Evolutionary conservation across 179 eudicot genomes (phyloP).

Genomic region (Drosera spatulata): DNA sequence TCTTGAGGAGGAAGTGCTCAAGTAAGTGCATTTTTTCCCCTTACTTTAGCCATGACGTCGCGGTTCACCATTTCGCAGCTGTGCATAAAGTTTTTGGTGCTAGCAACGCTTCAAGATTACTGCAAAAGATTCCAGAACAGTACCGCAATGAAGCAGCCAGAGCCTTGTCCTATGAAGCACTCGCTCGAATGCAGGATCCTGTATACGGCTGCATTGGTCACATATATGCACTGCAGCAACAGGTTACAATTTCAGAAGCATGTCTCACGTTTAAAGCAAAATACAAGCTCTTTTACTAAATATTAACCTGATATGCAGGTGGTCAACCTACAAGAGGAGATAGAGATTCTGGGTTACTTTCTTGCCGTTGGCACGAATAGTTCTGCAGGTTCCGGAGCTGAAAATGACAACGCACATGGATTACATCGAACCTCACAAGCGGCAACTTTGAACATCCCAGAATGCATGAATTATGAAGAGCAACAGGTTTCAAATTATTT

Average conservation of each 20-base stretch:
- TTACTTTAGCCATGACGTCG: slow-evolving; percentile 46
- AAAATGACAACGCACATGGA: slow-evolving; percentile 6
- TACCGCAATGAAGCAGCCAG: slow-evolving; percentile 44
- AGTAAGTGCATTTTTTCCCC: slow-evolving; percentile 56
- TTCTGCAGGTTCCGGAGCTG: slow-evolving; percentile 8
- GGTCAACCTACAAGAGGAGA: slow-evolving; percentile 50
- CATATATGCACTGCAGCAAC: slow-evolving; percentile 52
- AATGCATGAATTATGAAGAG: slow-evolving; percentile 5
- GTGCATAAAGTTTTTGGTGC: slow-evolving; percentile 75
- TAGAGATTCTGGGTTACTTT: slow-evolving; percentile 28
- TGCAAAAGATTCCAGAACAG: slow-evolving; percentile 40
- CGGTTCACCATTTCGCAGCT: slow-evolving; percentile 40
- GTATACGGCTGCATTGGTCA: slow-evolving; percentile 61
- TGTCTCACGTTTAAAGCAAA: neutral
- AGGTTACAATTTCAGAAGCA: slow-evolving; percentile 19
- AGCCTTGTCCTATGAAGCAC: slow-evolving; percentile 50
- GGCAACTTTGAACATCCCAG: slow-evolving; percentile 10
- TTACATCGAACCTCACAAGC: slow-evolving; percentile 8
- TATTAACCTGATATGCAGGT: slow-evolving; percentile 28
- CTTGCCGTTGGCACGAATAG: slow-evolving; percentile 20
- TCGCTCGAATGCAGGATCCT: slow-evolving; percentile 61
- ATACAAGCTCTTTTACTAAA: too few relatives aligned
- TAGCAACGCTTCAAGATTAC: slow-evolving; percentile 51
- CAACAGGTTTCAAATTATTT: slow-evolving; percentile 2
- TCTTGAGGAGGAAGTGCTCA: slow-evolving; percentile 53